Evolutionary conservation across 805 yeast species (phyloP).

Genomic region (Metschnikowia kofuensis): DNA sequence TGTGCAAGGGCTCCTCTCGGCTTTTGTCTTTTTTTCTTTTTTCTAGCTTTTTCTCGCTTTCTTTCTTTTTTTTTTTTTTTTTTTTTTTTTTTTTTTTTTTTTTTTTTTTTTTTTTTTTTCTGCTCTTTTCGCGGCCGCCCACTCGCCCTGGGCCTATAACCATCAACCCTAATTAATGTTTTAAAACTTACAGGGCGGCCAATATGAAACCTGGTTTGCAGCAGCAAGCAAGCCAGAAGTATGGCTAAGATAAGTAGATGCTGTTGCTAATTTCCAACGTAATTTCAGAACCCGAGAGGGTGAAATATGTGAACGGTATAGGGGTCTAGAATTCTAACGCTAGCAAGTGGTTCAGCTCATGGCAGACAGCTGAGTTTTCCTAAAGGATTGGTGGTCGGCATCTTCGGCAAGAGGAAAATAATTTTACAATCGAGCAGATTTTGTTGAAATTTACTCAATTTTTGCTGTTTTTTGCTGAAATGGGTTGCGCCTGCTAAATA

Average conservation of each 20-base stretch:
- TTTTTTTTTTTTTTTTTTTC: background rate
- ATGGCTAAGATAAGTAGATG: background rate
- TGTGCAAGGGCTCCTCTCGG: background rate
- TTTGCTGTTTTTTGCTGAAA: too few relatives aligned
- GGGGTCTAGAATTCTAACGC: too few relatives aligned
- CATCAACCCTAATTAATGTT: background rate
- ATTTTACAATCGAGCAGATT: too few relatives aligned
- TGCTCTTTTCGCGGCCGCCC: background rate
- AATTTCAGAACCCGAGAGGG: too few relatives aligned
- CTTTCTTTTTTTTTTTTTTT: background rate
- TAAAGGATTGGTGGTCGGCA: too few relatives aligned
- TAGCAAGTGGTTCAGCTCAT: too few relatives aligned
- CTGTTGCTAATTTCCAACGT: background rate
- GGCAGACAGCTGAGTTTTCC: too few relatives aligned
- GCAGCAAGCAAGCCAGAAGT: background rate
- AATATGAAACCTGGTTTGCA: background rate
- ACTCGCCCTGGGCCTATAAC: background rate
- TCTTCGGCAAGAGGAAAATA: too few relatives aligned
- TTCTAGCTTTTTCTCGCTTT: background rate
- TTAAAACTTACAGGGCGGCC: background rate
- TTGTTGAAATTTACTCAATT: too few relatives aligned
- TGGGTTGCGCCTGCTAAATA: too few relatives aligned
- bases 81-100: too few relatives aligned
- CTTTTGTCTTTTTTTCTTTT: background rate
- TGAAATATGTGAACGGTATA: too few relatives aligned